phyloP scores from a whole-genome alignment of 208 protist genomes.

The Angomonas deanei region DNA sequence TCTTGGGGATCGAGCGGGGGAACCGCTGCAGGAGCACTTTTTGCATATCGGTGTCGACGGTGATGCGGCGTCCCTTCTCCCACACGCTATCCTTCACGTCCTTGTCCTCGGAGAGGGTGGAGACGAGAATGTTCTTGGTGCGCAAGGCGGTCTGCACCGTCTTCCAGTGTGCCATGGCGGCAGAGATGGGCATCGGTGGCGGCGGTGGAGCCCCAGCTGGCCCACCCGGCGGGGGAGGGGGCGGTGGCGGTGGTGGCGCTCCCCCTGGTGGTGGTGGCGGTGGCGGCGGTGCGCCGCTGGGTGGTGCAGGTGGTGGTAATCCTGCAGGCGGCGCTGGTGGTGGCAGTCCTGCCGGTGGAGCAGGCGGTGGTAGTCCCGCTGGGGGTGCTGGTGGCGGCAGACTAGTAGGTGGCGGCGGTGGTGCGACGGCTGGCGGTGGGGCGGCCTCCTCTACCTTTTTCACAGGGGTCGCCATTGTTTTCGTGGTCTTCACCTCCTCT shows the following conservation, averaged over 20 bases:
- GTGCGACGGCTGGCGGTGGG: neutral
- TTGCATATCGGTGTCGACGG: neutral
- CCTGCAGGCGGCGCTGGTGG: slow-evolving; percentile 15
- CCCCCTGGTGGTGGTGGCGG: slow-evolving; percentile 11
- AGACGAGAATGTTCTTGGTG: slow-evolving; percentile 46
- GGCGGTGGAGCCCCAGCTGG: slow-evolving; percentile 23
- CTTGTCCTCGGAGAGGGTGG: slow-evolving; percentile 24
- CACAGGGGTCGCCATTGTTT: neutral
- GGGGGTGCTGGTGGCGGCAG: slow-evolving; percentile 19
- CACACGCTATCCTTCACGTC: slow-evolving; percentile 7
- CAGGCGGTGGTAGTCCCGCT: slow-evolving; percentile 18
- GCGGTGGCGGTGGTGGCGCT: slow-evolving; percentile 6
- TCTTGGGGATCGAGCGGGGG: neutral
- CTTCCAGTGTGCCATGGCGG: neutral
- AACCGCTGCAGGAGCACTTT: neutral
- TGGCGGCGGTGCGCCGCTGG: slow-evolving; percentile 2
- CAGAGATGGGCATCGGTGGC: slow-evolving; percentile 18
- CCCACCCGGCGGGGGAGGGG: slow-evolving; percentile 10
- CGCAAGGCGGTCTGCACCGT: neutral
- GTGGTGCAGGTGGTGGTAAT: neutral
- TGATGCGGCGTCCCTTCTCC: slow-evolving; percentile 22
- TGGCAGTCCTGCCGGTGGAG: slow-evolving; percentile 14
- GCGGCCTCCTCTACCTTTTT: neutral
- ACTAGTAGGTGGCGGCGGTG: slow-evolving; percentile 12
- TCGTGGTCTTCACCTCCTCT: slow-evolving; percentile 3